These are phyloP conservation scores for Dothideomycetes sp. DNA, from an alignment of 2,329 filamentous ascomycete genomes.

Conservation along the genomic window DNA sequence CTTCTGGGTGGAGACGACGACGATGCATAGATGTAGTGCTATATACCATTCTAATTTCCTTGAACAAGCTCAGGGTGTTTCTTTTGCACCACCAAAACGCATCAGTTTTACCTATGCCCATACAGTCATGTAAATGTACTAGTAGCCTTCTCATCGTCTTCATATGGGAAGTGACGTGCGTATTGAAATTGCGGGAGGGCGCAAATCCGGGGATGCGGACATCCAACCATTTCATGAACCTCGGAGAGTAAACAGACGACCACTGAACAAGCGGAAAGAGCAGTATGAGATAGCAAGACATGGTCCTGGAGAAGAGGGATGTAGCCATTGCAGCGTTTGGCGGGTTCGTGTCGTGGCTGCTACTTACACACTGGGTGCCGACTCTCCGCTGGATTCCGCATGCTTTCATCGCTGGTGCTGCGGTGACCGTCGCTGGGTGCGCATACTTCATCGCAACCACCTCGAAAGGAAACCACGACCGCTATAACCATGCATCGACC, in stretches of 20 bases:
- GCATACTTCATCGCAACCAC: slow-evolving; percentile 54
- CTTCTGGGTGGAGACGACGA: slow-evolving; percentile 24
- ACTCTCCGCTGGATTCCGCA: slow-evolving; percentile 75
- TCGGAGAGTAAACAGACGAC: slow-evolving; percentile 2
- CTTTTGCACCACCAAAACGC: no score
- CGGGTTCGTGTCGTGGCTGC: slow-evolving; percentile 79
- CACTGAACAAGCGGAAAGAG: not conserved
- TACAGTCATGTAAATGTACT: no score
- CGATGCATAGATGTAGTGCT: slow-evolving; percentile 9
- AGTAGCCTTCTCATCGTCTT: no score
- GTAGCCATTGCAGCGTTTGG: slow-evolving; percentile 57
- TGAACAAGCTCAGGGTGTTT: no score
- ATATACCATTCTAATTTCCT: slow-evolving; percentile 1
- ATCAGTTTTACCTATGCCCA: no score
- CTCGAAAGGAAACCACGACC: slow-evolving; percentile 53
- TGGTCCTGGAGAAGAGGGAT: slow-evolving; percentile 68
- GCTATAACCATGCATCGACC: slow-evolving; percentile 35
- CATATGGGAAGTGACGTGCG: no score
- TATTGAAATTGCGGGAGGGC: slow-evolving; percentile 1
- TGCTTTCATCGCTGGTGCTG: slow-evolving; percentile 64
- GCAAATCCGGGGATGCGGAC: slow-evolving; percentile 8
- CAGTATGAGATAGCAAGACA: slow-evolving; percentile 19
- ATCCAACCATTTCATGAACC: not conserved
- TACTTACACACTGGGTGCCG: slow-evolving; percentile 74
- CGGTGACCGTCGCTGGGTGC: slow-evolving; percentile 46